A percentile compares a stretch with the other conserved stretches of the same genome.
Conservation (phyloP, 768 basidiomycete genomes). For the Tylopilus plumbeoviolaceoides region DNA sequence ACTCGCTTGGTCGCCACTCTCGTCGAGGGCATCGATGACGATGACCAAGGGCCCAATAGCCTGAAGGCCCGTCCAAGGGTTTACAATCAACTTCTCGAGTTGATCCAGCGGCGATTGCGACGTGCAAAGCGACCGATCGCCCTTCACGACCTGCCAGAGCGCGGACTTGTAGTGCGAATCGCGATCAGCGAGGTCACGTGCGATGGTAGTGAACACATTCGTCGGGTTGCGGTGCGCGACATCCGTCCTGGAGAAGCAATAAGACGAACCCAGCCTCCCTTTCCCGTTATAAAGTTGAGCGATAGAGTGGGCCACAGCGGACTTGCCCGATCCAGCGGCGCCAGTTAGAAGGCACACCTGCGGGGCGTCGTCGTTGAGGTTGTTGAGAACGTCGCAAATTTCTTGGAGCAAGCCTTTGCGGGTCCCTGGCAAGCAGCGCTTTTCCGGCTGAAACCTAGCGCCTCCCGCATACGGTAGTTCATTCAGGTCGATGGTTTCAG, state of each 20-base stretch:
- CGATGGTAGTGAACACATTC: no score
- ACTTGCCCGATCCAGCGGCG: background rate
- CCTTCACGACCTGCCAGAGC: constrained; percentile 2
- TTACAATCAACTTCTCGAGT: constrained; percentile 21
- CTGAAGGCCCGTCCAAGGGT: constrained; percentile 11
- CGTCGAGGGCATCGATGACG: constrained; percentile 29
- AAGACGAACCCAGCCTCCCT: background rate
- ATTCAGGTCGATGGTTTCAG: background rate
- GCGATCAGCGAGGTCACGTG: constrained; percentile 19
- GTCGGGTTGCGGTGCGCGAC: no score
- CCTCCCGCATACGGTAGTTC: background rate
- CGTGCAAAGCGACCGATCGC: constrained; percentile 2
- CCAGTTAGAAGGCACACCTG: no score
- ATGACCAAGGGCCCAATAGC: constrained; percentile 23
- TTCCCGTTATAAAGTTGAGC: no score
- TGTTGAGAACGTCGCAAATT: no score
- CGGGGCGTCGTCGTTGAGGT: no score
- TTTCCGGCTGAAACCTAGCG: background rate
- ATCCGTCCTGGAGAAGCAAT: no score
- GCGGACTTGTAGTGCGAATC: constrained; percentile 13
- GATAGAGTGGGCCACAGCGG: no score
- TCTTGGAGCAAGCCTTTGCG: no score
- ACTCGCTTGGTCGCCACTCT: constrained; percentile 6
- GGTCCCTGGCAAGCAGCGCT: background rate
- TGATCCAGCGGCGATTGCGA: constrained; percentile 6